Evolutionary conservation across 768 basidiomycete genomes (phyloP), one percentile per base, ranked within the genome.

Genomic region (Mycena sanguinolenta): DNA sequence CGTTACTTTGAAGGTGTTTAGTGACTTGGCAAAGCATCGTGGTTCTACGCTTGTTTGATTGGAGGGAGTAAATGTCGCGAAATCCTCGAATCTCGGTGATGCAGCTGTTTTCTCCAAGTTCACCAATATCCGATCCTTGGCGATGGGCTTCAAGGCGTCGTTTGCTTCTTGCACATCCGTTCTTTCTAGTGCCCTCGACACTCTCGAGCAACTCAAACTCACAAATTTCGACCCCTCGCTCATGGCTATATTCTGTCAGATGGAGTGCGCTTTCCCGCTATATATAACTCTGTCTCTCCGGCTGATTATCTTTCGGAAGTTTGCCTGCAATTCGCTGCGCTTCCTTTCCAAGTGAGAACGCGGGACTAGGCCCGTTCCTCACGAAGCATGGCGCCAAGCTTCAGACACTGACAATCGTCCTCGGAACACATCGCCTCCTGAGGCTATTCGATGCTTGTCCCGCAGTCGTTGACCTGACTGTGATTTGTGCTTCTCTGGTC

Each of bases 371-470:
- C n/a, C n/a, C n/a, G n/a, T n/a, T n/a, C n/a, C n/a, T n/a, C n/a
- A 14, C 17, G 8, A 71, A 67, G 23, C 70, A 71, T 10, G 70
- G 70, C 34, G 42, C 27, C 49, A 67, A 67, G 62, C 54, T 71
- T 38, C 57, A 23, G 16, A 58, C 50, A 7, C 50, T 58, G 54
- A 52, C 38, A 6, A 54, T 58, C 14, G 23, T 19, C 14, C 1
- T 49, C n/a, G 13, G 14, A 36, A 57, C 19, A 7, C 25, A 3
- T 36, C n/a, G 12, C 28, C 25, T 44, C 42, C 21, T 36, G 1
- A 58, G 52, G 28, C 9, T n/a, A n/a, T n/a, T n/a, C n/a, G n/a
- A n/a, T n/a, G n/a, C n/a, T n/a, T n/a, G n/a, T n/a, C n/a, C n/a
- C n/a, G n/a, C n/a, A n/a, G n/a, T n/a, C n/a, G n/a, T n/a, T n/a